A percentile compares a stretch with the other conserved stretches of the same genome.
Conservation (phyloP, 164 flowering plant genomes). For the Dillenia suffruticosa region DNA sequence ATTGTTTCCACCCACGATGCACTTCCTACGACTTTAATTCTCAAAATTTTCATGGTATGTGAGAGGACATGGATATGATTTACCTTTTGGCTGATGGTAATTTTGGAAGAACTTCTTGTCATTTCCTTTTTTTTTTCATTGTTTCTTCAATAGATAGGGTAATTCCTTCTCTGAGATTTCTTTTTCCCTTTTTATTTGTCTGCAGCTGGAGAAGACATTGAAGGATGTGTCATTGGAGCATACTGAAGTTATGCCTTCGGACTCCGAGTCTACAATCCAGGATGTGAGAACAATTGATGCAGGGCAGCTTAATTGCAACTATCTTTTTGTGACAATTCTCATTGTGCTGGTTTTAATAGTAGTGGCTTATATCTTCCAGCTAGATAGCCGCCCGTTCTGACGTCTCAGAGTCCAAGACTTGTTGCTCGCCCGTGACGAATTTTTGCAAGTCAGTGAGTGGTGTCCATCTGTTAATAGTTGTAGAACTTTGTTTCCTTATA, state of each 20-base stretch:
- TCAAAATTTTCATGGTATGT: too few relatives aligned
- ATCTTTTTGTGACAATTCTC: constrained; percentile 33
- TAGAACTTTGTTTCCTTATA: too few relatives aligned
- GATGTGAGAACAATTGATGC: constrained; percentile 60
- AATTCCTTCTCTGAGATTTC: not conserved
- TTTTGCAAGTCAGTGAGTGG: too few relatives aligned
- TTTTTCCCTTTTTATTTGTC: not conserved
- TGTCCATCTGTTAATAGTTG: too few relatives aligned
- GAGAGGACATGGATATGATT: too few relatives aligned
- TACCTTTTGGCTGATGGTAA: too few relatives aligned
- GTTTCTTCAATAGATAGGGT: not conserved
- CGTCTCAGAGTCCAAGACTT: not conserved
- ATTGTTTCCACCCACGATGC: too few relatives aligned
- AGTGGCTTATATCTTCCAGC: constrained; percentile 27
- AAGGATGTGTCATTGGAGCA: constrained; percentile 13
- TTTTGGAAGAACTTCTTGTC: too few relatives aligned
- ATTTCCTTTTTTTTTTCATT: not conserved
- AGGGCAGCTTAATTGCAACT: constrained; percentile 41
- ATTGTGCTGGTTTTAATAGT: constrained; percentile 32
- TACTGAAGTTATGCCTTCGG: constrained; percentile 18
- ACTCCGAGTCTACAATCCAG: constrained; percentile 20
- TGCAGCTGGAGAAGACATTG: constrained; percentile 26
- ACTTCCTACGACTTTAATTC: too few relatives aligned
- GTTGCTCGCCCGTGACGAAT: too few relatives aligned
- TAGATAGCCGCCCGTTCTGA: constrained; percentile 19